Conservation (phyloP, 2,329 filamentous ascomycete species). For the Penicillium sp. region DNA sequence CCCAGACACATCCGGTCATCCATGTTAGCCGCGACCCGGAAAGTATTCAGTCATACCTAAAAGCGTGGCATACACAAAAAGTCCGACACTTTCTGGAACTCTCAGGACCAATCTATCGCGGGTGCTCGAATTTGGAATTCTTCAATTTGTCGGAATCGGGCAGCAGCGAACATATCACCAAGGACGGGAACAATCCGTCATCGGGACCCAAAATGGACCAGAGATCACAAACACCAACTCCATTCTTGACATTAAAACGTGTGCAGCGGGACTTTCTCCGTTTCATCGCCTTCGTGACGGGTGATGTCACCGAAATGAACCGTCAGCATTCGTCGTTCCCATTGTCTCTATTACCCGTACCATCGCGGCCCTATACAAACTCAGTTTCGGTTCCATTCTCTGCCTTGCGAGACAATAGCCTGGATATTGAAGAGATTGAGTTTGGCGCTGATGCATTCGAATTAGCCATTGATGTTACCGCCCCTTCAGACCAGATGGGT, state of each 20-base stretch:
- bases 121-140: slow-evolving; percentile 73
- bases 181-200: slow-evolving; percentile 26
- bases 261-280: slow-evolving; percentile 70
- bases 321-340: slow-evolving; percentile 55
- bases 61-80: slow-evolving; percentile 56
- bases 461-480: slow-evolving; percentile 52
- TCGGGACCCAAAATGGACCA: slow-evolving; percentile 35
- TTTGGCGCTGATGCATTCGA: slow-evolving; percentile 69
- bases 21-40: slow-evolving; percentile 66
- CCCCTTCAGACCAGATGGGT: slow-evolving; percentile 29
- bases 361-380: slow-evolving; percentile 65
- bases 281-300: slow-evolving; percentile 63
- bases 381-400: slow-evolving; percentile 64
- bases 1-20: slow-evolving; percentile 67
- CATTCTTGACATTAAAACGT: slow-evolving; percentile 67
- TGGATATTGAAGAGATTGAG: slow-evolving; percentile 66
- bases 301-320: slow-evolving; percentile 29
- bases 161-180: slow-evolving; percentile 24
- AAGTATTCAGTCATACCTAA: slow-evolving; percentile 65
- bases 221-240: slow-evolving; percentile 48
- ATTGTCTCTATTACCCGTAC: slow-evolving; percentile 60
- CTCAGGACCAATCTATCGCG: slow-evolving; percentile 56
- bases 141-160: slow-evolving; percentile 67
- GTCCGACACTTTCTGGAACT: slow-evolving; percentile 59
- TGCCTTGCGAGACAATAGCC: slow-evolving; percentile 52